Base-by-base conservation (phyloP, 2,329 filamentous ascomycete species). In the Claviceps sp. region DNA sequence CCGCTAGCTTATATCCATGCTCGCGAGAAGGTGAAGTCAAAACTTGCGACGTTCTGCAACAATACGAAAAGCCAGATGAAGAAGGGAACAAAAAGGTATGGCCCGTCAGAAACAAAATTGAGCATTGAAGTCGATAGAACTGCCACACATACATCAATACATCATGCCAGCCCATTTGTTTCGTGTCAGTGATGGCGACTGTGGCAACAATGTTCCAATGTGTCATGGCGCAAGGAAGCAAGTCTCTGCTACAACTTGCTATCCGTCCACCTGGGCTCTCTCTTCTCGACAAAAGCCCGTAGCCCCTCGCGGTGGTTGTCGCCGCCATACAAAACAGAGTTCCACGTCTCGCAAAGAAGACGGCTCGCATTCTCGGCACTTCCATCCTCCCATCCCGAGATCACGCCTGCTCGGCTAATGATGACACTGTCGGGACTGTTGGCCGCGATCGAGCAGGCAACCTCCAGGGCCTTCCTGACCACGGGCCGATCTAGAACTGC, bases 271-370 rank as follows among this genome's bases (percentile, higher is more conserved):
- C 71, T 71, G 1, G 85, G 79, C 67, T 78, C 76, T 61, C 84
- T 73, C 74, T 82, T 88, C 73, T 89, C 85, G 17, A 86, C 82
- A 70, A 91, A 91, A 54, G 85, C 86, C 66, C 64, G 71, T 20
- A 90, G 71, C 0, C 86, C 87, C 67, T 90, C 86, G 51, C 75
- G 77, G 67, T 88, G 81, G 65, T 91, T 91, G 58, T 85, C 82
- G 0, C 80, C 84, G 2, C 71, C 74, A 55, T 82, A 72, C 52
- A 90, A 72, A 53, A 71, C 71, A 50, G 69, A 70, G 60, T 78
- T 83, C 71, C 82, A 77, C 1, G 74, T 75, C 50, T 73, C 16
- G 74, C 71, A 51, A 86, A 63, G 56, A 78, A 61, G 54, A 70
- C 70, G 38, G 80, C 86, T 9, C 70, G 83, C 54, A 78, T 74